phyloP scores from a whole-genome alignment of 352 stramenopile species.

The Globisporangium cylindrosporum region DNA sequence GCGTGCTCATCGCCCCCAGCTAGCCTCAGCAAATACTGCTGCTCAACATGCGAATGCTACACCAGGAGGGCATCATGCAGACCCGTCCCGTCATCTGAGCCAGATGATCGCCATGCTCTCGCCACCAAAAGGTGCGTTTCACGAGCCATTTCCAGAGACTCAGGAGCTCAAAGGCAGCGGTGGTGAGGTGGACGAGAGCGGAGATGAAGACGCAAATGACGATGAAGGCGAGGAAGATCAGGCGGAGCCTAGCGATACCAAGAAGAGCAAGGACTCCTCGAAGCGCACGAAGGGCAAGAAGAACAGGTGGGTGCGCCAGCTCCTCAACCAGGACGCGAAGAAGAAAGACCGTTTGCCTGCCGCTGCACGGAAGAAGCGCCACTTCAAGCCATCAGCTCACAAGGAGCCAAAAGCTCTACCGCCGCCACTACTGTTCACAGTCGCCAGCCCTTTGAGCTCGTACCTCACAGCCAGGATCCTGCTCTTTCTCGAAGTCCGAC shows the following conservation, averaged over 20 bases:
- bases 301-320: constrained; percentile 12
- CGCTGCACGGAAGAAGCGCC: background rate
- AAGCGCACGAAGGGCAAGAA: constrained; percentile 3
- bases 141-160: background rate
- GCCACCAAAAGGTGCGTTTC: background rate
- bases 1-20: background rate
- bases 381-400: background rate
- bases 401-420: background rate
- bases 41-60: background rate
- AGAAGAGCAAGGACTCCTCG: background rate
- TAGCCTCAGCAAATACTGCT: background rate
- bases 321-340: constrained; percentile 13
- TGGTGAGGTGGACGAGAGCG: background rate
- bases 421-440: constrained; percentile 27
- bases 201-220: background rate
- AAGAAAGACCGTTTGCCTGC: constrained; percentile 6
- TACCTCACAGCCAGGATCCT: constrained; percentile 33
- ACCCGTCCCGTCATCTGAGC: background rate
- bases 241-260: background rate
- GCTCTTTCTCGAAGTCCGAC: constrained; percentile 30
- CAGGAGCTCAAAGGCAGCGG: background rate
- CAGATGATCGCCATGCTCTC: constrained; percentile 4
- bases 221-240: background rate
- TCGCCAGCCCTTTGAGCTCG: constrained; percentile 18
- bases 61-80: background rate